Base-by-base conservation (phyloP, 2,329 filamentous ascomycete species). In the Calonectria leucothoes region DNA sequence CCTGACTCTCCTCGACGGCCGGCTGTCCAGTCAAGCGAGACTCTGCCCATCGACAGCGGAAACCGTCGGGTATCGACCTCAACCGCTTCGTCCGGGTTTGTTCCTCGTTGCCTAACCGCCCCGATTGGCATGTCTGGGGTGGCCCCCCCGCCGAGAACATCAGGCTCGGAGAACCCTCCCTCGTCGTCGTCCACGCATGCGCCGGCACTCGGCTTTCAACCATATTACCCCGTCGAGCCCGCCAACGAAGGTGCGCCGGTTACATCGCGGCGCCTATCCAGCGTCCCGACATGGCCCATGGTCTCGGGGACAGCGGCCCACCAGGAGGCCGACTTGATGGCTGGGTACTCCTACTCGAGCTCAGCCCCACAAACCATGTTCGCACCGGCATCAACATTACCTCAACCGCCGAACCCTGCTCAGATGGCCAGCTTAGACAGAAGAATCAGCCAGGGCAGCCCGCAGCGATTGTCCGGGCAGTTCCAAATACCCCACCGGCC, bases 231-330 rank as follows among this genome's bases (percentile, higher is more conserved):
- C 3, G 75, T 80, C 12, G 72, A 81, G n/a, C 69, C 79, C 33
- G 73, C 71, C 39, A 64, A 64, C n/a, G 64, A 68, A 29, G 73
- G 66, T n/a, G 48, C 64, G 7, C 80, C 75, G 64, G 68, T 80
- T 37, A 75, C 74, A 70, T 71, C 68, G 42, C 82, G 79, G 73
- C 80, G 82, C 23, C 59, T 83, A 33, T 84, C 83, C 23, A 85
- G 83, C 69, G 77, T 80, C 15, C 82, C 82, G 74, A 90, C 88
- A 11, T 91, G 89, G 89, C 88, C 89, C 29, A 83, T 82, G 23
- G 80, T 76, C 25, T 80, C 82, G 17, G 70, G 79, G 23, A 68
- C 78, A 17, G 79, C 82, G 64, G 74, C 78, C 59, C 57, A 70
- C 17, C 71, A 66, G 23, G 73, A 78, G 23, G 65, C 72, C 14